phyloP scores from a whole-genome alignment of 208 protist species.

The Leishmania amazonensis region DNA sequence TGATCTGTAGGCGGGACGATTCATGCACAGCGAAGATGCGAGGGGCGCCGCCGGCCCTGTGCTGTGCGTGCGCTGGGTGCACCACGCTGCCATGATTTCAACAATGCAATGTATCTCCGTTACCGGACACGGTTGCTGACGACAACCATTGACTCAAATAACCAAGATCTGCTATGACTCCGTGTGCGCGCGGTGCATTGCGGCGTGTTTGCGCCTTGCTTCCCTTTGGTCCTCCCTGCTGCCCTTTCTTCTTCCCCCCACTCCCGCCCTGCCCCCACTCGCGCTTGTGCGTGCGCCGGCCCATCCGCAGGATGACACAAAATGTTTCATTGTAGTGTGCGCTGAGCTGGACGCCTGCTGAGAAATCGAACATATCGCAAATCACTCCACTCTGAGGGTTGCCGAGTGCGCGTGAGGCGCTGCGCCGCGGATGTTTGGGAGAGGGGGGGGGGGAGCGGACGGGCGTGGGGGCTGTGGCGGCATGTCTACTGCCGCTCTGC shows the following conservation, averaged over 20 bases:
- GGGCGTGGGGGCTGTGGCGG: not conserved
- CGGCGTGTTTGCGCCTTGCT: not conserved
- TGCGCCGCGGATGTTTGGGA: not conserved
- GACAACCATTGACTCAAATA: slow-evolving; percentile 67
- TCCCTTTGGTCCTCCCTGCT: not conserved
- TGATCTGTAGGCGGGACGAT: slow-evolving; percentile 34
- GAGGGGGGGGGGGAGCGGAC: no score
- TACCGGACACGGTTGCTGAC: slow-evolving; percentile 53
- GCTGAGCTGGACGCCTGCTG: slow-evolving; percentile 33
- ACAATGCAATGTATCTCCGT: slow-evolving; percentile 39
- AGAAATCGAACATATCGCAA: slow-evolving; percentile 41
- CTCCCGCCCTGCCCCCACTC: not conserved
- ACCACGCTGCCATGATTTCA: slow-evolving; percentile 11
- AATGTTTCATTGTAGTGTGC: slow-evolving; percentile 23
- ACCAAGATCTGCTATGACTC: slow-evolving; percentile 86
- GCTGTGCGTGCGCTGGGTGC: not conserved
- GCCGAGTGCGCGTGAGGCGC: not conserved
- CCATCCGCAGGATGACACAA: slow-evolving; percentile 19
- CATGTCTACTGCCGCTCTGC: not conserved
- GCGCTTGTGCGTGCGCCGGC: not conserved
- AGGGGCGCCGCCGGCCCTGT: not conserved
- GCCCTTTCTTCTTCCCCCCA: not conserved
- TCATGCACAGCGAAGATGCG: slow-evolving; percentile 58
- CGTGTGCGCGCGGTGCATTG: slow-evolving; percentile 1
- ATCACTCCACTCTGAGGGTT: slow-evolving; percentile 36